Conservation (phyloP, 495 filamentous ascomycete species). For the Daldinia bambusicola region DNA sequence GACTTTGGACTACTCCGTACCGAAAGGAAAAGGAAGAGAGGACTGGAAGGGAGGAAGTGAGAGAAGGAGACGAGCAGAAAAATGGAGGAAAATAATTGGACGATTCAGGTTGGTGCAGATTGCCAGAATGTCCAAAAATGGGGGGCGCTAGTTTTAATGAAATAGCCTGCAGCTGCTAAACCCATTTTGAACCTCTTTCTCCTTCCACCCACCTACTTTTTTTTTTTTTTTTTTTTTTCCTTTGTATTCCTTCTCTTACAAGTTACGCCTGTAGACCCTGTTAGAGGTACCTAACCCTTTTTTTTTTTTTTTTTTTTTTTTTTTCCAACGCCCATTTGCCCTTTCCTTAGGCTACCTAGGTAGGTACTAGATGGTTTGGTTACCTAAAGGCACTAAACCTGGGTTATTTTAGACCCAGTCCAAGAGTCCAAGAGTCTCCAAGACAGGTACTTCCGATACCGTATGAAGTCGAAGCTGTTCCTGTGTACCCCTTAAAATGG, state of each 20-base stretch:
- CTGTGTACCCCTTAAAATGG: constrained; percentile 16
- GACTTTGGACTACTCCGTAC: constrained; percentile 39
- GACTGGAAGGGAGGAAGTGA: constrained; percentile 41
- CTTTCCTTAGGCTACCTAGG: not conserved
- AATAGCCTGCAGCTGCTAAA: constrained; percentile 42
- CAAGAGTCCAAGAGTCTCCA: no score
- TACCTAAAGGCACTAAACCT: not conserved
- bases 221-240: constrained; percentile 6
- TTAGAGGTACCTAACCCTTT: constrained; percentile 1
- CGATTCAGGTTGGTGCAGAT: constrained; percentile 46
- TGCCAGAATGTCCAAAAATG: constrained; percentile 45
- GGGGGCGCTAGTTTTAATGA: constrained; percentile 46
- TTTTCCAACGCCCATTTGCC: not conserved
- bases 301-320: constrained; percentile 3
- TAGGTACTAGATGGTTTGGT: not conserved
- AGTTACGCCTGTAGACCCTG: not conserved
- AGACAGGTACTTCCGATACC: constrained; percentile 12
- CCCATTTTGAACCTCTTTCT: constrained; percentile 37
- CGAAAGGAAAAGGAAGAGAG: constrained; percentile 29
- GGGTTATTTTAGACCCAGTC: constrained; percentile 8
- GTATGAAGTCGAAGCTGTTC: constrained; percentile 7
- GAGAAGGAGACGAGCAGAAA: constrained; percentile 49
- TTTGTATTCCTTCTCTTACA: no score
- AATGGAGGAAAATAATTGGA: constrained; percentile 48
- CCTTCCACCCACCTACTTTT: constrained; percentile 18